Base-by-base conservation (phyloP, 2,329 filamentous ascomycete genomes). In the Capronia coronata region DNA sequence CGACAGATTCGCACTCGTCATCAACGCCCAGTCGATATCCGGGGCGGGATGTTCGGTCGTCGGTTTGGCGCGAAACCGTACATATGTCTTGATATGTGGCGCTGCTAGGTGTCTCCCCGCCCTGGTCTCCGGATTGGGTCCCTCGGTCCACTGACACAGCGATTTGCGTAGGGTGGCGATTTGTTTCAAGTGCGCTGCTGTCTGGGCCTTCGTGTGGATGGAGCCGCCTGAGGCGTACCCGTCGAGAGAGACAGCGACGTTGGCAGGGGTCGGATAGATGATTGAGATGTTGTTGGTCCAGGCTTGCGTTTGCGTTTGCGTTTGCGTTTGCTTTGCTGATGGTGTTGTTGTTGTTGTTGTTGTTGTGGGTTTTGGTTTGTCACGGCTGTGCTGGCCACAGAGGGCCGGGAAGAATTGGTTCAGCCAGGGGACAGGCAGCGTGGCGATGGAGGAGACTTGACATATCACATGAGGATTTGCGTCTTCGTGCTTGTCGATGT, bases 1-100 rank as follows among this genome's bases (percentile, higher is more conserved):
- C 1, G 86, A 93, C 2, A 95, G 66, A 59, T 94, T 95, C n/a
- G 89, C 88, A n/a, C 86, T 93, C 0, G 87, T 94, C 1, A 94
- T 65, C 56, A 95, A 73, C 1, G 86, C 87, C 90, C 89, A 95
- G 62, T 93, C 86, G 32, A 94, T 82, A 0, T 68, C 66, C 1
- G 61, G 54, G 8, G 32, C 37, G 13, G 55, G 45, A 8, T 37
- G 37, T 8, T 49, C 46, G 6, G 9, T 43, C 11, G 56, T 64
- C 4, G 65, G 62, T 62, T 69, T 69, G 1, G 45, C 55, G 0
- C 65, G 57, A 59, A 76, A 89, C 3, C 86, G 79, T 38, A 90
- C 81, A 61, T 93, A 95, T 0, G 88, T 94, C 65, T 95, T 95
- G 64, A 94, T 86, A 59, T 95, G 89, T 0, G 89, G 89, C 1